phyloP scores from a whole-genome alignment of 2,329 filamentous ascomycete genomes.

The Cladosporium halotolerans region DNA sequence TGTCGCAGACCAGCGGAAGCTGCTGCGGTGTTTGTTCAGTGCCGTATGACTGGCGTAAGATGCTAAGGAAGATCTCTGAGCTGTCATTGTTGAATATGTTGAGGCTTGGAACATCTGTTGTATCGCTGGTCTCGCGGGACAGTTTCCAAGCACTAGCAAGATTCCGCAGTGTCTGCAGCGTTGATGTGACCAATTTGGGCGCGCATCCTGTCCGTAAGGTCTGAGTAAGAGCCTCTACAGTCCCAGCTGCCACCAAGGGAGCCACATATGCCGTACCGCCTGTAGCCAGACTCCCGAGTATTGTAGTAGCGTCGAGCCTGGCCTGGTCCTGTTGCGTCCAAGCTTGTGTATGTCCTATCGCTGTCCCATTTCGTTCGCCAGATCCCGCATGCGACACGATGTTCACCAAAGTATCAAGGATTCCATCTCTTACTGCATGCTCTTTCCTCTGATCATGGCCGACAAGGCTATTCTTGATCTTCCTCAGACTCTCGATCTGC shows the following conservation, averaged over 20 bases:
- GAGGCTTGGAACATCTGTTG: slow-evolving; percentile 10
- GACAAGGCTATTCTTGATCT: slow-evolving; percentile 81
- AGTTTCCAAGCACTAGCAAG: slow-evolving; percentile 56
- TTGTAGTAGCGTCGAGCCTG: slow-evolving; percentile 71
- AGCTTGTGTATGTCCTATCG: slow-evolving; percentile 17
- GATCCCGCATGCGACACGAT: slow-evolving; percentile 38
- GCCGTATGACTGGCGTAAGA: slow-evolving; percentile 56
- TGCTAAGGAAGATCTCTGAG: slow-evolving; percentile 56
- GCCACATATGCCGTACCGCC: slow-evolving; percentile 78
- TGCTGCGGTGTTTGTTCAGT: slow-evolving; percentile 47
- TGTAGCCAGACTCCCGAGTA: slow-evolving; percentile 78
- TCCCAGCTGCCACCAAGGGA: slow-evolving; percentile 62
- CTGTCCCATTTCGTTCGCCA: slow-evolving; percentile 26
- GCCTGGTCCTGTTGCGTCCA: slow-evolving; percentile 60
- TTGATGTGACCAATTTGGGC: slow-evolving; percentile 61
- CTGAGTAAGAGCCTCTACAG: slow-evolving; percentile 63
- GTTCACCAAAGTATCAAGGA: slow-evolving; percentile 56
- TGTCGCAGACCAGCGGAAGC: slow-evolving; percentile 52
- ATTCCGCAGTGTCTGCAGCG: slow-evolving; percentile 67
- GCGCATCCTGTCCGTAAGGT: slow-evolving; percentile 61
- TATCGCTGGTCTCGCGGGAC: background rate
- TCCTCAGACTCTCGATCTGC: slow-evolving; percentile 55
- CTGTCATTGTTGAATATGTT: slow-evolving; percentile 57
- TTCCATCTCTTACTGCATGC: slow-evolving; percentile 63
- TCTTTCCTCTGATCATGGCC: slow-evolving; percentile 86